Evolutionary conservation across 2,329 filamentous ascomycete species (phyloP), one percentile per base, ranked within the genome.

Genomic region (Fusarium temperatum): DNA sequence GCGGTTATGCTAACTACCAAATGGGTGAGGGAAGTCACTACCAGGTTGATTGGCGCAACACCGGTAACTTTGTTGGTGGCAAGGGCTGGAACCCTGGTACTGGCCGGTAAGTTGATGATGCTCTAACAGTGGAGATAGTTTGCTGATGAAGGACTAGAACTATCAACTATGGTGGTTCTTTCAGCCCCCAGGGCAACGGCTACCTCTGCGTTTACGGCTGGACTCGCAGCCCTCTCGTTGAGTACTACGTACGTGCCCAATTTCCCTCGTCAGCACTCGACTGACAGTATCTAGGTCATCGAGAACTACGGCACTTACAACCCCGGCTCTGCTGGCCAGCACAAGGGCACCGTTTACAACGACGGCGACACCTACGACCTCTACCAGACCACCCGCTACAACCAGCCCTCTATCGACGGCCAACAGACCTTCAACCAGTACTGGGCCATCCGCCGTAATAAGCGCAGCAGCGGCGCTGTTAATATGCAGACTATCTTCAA

Each of bases 61-160:
- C 63, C 11, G 65, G 63, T 5, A 68, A 68, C 63, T 68, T 68
- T 68, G 65, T 68, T 14, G 65, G 63, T 36, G 65, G 65, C 0
- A 68, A 68, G 45, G 65, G 65, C 15, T 68, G 63, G 63, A 68
- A 68, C 63, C 65, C 65, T 10, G 65, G 65, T 47, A 68, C 53
- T 22, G 65, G 65, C 39, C 65, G 65, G 65, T 67, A 38, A 38
- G 63, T 14, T 47, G 8, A 22, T 28, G 8, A 22, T 28, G n/a
- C n/a, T n/a, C n/a, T n/a, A n/a, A n/a, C n/a, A n/a, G n/a, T n/a
- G n/a, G n/a, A n/a, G 8, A 22, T 28, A 10, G 12, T 11, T 8
- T 30, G 22, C 53, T 67, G 1, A 67, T 35, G 6, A 8, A 9
- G 3, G 2, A 11, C 1, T 9, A 68, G 65, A 36, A 68, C 65